phyloP scores from a whole-genome alignment of 805 yeast genomes.

The Metschnikowia proteae region DNA sequence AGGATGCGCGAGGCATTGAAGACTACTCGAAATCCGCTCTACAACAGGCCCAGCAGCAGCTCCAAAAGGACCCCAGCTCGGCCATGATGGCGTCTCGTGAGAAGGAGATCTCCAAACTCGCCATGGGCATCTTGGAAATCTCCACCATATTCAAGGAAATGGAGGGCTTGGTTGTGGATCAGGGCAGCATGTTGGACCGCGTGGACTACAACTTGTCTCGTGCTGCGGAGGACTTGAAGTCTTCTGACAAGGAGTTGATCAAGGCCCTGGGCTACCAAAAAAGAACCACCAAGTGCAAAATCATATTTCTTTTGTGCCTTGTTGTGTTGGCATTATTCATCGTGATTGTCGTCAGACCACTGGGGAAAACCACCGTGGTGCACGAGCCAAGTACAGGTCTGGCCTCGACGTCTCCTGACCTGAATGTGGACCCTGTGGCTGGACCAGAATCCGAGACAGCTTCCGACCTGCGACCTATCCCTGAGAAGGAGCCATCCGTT shows the following conservation, averaged over 20 bases:
- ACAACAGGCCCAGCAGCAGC: constrained; percentile 41
- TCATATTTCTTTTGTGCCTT: constrained; percentile 69
- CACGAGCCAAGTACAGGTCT: constrained; percentile 14
- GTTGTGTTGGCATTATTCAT: constrained; percentile 69
- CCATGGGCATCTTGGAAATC: constrained; percentile 91
- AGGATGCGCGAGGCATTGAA: constrained; percentile 27
- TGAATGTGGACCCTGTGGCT: not conserved
- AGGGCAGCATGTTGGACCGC: constrained; percentile 89
- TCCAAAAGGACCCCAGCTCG: constrained; percentile 22
- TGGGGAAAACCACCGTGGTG: constrained; percentile 24
- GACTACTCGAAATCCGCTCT: constrained; percentile 52
- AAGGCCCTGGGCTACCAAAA: constrained; percentile 81
- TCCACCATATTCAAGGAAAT: constrained; percentile 90
- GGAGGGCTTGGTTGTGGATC: constrained; percentile 89
- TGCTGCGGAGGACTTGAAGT: constrained; percentile 70
- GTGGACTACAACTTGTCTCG: constrained; percentile 87
- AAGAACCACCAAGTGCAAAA: constrained; percentile 85
- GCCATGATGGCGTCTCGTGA: constrained; percentile 65
- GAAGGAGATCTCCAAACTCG: constrained; percentile 82
- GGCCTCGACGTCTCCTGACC: not conserved
- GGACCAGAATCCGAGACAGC: not conserved
- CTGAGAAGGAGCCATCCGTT: constrained; percentile 1
- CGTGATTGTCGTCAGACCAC: constrained; percentile 66
- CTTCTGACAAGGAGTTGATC: constrained; percentile 72
- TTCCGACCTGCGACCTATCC: constrained; percentile 9